Base-by-base conservation (phyloP, 306 rosid species). In the Delonix regia region DNA sequence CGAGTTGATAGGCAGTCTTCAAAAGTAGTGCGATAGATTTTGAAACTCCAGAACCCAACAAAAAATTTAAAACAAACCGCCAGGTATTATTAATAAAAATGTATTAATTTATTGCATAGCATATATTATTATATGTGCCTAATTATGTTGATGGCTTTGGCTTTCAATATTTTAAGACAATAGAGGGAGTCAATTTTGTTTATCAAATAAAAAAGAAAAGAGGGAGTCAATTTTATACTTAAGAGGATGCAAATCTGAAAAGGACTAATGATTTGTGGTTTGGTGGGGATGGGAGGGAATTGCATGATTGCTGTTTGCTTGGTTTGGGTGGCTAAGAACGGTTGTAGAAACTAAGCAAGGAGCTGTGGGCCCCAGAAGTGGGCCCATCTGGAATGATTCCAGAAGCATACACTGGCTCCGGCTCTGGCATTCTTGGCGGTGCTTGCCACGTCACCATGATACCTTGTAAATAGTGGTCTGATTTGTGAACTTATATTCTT, bases 261-360 rank as follows among this genome's bases (percentile, higher is more conserved):
- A 82, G 71, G 76, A 60, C 65, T 48, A 63, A 78, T 85, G 45
- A 82, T 85, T 74, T 63, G 64, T 75, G 64, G n/a, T 45, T 70
- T 75, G 76, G 83, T 78, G 80, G 77, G 84, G 77, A 48, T 64
- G 9, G 13, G 33, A 61, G 9, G 13, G 33, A 61, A 66, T 56
- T 70, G 10, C 48, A 69, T 68, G 41, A 67, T 74, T 69, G 18
- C 7, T 41, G 69, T 83, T 72, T 64, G n/a, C 39, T 72, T 71
- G 4, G 52, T 39, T 18, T 79, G 21, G 30, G 14, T 33, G 57
- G 71, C 59, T 73, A 74, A 79, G 69, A 52, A 71, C 52, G 82
- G 45, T 22, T 79, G 71, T 60, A 73, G 66, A 74, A 14, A 71
- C 22, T n/a, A 39, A 12, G 6, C 41, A 75, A 28, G 12, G n/a